A percentile compares a stretch with the other conserved stretches of the same genome.
These are phyloP conservation scores for Aechmea fasciata DNA, from an alignment of 176 grass and related monocot genomes.

Conservation along the genomic window DNA sequence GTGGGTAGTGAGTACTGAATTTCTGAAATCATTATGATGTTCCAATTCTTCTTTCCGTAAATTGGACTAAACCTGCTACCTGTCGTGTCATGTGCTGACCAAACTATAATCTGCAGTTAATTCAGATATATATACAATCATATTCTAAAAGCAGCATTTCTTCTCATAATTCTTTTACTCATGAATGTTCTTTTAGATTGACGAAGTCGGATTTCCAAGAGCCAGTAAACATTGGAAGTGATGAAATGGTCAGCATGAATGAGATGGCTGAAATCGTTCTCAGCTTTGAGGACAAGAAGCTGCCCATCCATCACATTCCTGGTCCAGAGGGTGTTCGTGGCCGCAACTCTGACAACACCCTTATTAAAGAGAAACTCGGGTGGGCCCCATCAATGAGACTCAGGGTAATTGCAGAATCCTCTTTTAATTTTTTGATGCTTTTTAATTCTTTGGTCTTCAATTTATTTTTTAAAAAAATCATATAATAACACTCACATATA, in stretches of 20 bases:
- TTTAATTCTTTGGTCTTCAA: not conserved
- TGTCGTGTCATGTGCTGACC: no score
- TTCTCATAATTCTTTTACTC: constrained; percentile 2
- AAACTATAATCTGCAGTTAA: not conserved
- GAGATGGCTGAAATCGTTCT: constrained; percentile 86
- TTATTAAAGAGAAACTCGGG: constrained; percentile 87
- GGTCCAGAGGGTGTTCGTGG: constrained; percentile 74
- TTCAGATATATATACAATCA: not conserved
- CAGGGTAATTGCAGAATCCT: constrained; percentile 35
- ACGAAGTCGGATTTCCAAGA: constrained; percentile 80
- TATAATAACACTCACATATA: no score
- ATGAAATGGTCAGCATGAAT: constrained; percentile 91
- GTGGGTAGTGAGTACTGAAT: not conserved
- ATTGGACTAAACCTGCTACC: no score
- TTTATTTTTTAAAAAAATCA: no score
- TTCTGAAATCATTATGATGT: not conserved
- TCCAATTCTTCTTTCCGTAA: not conserved
- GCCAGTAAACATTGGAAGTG: constrained; percentile 74
- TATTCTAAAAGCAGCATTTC: not conserved
- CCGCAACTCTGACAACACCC: constrained; percentile 79
- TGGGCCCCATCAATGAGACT: constrained; percentile 86
- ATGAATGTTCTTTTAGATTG: constrained; percentile 33
- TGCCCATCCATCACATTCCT: constrained; percentile 81
- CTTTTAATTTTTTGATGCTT: not conserved
- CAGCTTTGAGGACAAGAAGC: constrained; percentile 61